Evolutionary conservation across 768 basidiomycete species (phyloP), one percentile per base, ranked within the genome.

Genomic region (Amanita muscaria): DNA sequence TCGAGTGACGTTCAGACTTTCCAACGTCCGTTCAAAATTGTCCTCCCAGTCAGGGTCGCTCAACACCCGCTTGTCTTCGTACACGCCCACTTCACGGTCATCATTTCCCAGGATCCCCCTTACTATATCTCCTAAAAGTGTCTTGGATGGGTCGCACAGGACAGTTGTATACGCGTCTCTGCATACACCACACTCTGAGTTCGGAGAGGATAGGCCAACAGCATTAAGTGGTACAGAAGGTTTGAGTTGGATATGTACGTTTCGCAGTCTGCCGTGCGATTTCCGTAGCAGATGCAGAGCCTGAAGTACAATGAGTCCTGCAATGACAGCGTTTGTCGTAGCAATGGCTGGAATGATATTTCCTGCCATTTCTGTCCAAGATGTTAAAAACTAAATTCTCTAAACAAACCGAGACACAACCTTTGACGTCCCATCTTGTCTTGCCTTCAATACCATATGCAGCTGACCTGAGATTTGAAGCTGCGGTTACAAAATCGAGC

Each of bases 281-380:
- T 73, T 76, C 29, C 79, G 81, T 27, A 98, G 70, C 33, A 96
- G 70, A 46, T 91, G 84, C 16, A 97, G 66, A 0, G 92, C 87
- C 60, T 97, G 93, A 35, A 97, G 73, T 18, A 98, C 92, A 57
- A 98, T 91, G 30, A 94, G 69, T 0, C 94, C 96, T 0, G 96
- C 86, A 52, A 98, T 80, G 61, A 99, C 88, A 8, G 96, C 96
- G 60, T 99, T 99, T 18, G 96, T 99, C 3, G 96, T 99, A 4
- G 96, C 96, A 55, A 99, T 98, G 1, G 96, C 96, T 5, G 96
- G 96, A 51, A 98, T 99, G 56, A 99, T 98, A 63, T 99, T 99
- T 8, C 96, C 96, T 0, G 96, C 96, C 89, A 97, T 98, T 64
- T 97, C 93, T 94, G 22, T 37, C 9, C 25, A 10, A 8, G 19